Base-by-base conservation (phyloP, 2,329 filamentous ascomycete species). In the Passalora sequoiae region DNA sequence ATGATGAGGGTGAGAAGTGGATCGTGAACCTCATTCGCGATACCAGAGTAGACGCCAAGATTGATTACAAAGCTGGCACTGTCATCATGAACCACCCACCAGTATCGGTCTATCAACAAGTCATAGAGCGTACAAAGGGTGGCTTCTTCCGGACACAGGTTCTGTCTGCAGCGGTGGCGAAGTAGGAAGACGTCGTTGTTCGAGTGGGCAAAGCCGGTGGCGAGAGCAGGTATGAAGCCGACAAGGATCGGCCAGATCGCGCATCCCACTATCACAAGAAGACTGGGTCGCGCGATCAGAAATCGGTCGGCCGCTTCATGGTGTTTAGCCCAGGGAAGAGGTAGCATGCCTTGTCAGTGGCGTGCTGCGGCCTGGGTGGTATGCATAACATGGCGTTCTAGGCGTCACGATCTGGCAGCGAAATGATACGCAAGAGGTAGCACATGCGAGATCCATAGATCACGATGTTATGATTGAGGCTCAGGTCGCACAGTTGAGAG, bases 21-120 rank as follows among this genome's bases (percentile, higher is more conserved):
- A 98, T 98, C 63, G 92, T 98, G 60, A 98, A 98, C 75, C 78
- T 98, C 54, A 98, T 98, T 71, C 84, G 92, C 53, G 92, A 98
- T 71, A 98, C 92, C 17, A 81, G 89, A 51, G 86, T 98, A 52
- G 92, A 98, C 65, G 92, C 92, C 62, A 98, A 98, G 81, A 97
- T 97, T 66, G 92, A 98, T 73, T 96, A 94, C 74, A 88, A 97
- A 75, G 87, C 94, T 71, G 92, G 92, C 64, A 97, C 92, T 42
- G 92, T 98, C 40, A 82, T 97, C 59, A 98, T 98, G 91, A 97
- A 98, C 76, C 92, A 98, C 73, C 92, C 91, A 39, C 91, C 92
- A 51, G 92, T 94, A 74, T 95, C 89, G 53, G 91, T 98, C 56
- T 97, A 98, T 72, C 91, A 96, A 74, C 91, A 98, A 71, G 92